Percentiles rank a stretch among this genome's conserved stretches.
These are phyloP conservation scores for Guadua angustifolia DNA, from an alignment of 176 grass and related monocot species.

Conservation along the genomic window DNA sequence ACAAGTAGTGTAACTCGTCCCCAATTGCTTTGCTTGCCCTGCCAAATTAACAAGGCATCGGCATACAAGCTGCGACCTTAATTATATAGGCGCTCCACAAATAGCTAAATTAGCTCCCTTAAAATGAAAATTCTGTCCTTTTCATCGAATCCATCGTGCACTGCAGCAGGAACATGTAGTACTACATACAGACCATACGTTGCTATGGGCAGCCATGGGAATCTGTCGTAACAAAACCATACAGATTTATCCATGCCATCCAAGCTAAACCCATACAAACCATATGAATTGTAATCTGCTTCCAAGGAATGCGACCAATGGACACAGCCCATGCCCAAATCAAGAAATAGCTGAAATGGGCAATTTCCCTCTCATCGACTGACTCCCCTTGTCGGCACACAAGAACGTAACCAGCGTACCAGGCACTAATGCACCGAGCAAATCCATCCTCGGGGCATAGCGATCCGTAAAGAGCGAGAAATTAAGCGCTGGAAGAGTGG, in stretches of 20 bases:
- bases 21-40: conserved; percentile 27
- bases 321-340: conserved; percentile 38
- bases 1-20: neutral
- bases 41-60: neutral
- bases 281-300: conserved; percentile 27
- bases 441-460: neutral
- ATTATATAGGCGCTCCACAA: neutral
- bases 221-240: conserved; percentile 37
- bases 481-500: conserved; percentile 55
- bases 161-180: conserved; percentile 44
- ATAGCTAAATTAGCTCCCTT: neutral
- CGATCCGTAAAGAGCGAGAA: neutral
- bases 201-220: neutral
- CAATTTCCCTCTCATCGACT: conserved; percentile 7
- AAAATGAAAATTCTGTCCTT: conserved; percentile 30
- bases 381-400: conserved; percentile 13
- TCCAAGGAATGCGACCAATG: neutral
- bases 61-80: neutral
- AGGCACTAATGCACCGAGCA: conserved; percentile 5
- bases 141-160: conserved; percentile 50
- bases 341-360: conserved; percentile 29
- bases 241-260: conserved; percentile 38
- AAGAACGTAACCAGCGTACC: conserved; percentile 2
- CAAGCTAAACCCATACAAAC: neutral
- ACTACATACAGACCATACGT: conserved; percentile 15